Conservation (phyloP, 2,329 filamentous ascomycete genomes). For the Pseudogymnoascus sp. region DNA sequence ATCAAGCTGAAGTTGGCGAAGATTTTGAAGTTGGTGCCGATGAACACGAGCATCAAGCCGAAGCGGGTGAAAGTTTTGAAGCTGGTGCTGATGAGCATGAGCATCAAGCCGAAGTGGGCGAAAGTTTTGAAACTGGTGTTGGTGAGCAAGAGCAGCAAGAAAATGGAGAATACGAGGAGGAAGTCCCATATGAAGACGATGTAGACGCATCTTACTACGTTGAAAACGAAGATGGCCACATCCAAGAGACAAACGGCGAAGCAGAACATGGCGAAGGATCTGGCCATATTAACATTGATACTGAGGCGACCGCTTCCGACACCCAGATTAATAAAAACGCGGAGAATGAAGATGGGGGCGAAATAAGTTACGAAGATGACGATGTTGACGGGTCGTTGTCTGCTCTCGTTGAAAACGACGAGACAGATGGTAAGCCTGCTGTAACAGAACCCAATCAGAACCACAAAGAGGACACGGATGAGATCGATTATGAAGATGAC, state of each 20-base stretch:
- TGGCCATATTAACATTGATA: constrained; percentile 2
- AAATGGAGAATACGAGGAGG: constrained; percentile 7
- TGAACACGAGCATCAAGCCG: neutral
- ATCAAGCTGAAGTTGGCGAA: constrained; percentile 19
- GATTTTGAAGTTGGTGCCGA: constrained; percentile 17
- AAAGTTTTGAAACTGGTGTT: constrained; percentile 3
- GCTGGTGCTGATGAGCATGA: neutral
- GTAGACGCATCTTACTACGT: neutral
- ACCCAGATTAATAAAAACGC: constrained; percentile 10
- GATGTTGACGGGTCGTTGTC: constrained; percentile 12
- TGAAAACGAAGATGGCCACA: neutral
- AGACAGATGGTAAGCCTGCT: constrained; percentile 29
- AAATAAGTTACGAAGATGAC: constrained; percentile 32
- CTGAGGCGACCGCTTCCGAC: neutral
- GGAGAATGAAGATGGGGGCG: constrained; percentile 25
- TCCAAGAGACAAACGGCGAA: neutral
- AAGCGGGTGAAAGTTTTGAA: neutral
- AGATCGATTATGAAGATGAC: constrained; percentile 30
- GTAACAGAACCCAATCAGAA: constrained; percentile 28
- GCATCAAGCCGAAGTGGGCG: constrained; percentile 1
- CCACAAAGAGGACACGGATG: constrained; percentile 23
- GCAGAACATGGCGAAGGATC: neutral
- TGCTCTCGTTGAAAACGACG: constrained; percentile 20
- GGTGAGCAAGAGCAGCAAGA: constrained; percentile 9
- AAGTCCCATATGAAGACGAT: neutral